Base-by-base conservation (phyloP, 768 basidiomycete species). In the Rhizopogon vulgaris region DNA sequence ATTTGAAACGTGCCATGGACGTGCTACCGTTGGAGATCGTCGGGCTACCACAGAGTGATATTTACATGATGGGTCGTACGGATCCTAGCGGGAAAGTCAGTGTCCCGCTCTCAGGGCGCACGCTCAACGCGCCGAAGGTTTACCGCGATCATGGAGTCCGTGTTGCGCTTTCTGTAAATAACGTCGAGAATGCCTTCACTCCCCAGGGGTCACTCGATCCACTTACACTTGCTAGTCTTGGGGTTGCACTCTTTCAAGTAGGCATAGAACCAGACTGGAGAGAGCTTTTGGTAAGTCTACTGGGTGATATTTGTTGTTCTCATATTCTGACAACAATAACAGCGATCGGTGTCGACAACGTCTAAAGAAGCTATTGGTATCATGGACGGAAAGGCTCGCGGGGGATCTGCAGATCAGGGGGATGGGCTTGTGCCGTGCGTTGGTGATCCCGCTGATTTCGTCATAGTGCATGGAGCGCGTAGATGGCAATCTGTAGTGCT, bases 171-270 rank as follows among this genome's bases (percentile, higher is more conserved):
- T 71, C 77, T 51, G 78, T 84, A 36, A 83, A 84, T 65, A 84
- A 84, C 59, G 75, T 84, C 58, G 78, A 77, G 56, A 86, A 85
- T 57, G 78, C 80, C 28, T 86, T 84, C 63, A 85, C 79, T 34
- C 85, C 84, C 38, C 84, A 85, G 67, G 84, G 84, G 48, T 76
- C 75, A 25, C 61, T 79, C 40, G 83, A 84, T 68, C 82, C 83
- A 8, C 66, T 86, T n/a, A 71, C 74, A 5, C 65, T 85, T 49
- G 78, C 80, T 46, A 72, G 78, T 34, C 74, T 85, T 41, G 81
- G 78, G 17, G 77, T 82, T 10, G 78, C 74, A 3, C 56, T 84
- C 28, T 85, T 83, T 60, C 84, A 84, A 61, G 71, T 77, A 34
- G 81, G 77, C 11, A 80, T 75, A 14, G 69, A 70, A 17, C 57